A percentile compares a stretch with the other conserved stretches of the same genome.
Evolutionary conservation across 495 filamentous ascomycete genomes (phyloP).

Genomic region (Haplographium delicatum): DNA sequence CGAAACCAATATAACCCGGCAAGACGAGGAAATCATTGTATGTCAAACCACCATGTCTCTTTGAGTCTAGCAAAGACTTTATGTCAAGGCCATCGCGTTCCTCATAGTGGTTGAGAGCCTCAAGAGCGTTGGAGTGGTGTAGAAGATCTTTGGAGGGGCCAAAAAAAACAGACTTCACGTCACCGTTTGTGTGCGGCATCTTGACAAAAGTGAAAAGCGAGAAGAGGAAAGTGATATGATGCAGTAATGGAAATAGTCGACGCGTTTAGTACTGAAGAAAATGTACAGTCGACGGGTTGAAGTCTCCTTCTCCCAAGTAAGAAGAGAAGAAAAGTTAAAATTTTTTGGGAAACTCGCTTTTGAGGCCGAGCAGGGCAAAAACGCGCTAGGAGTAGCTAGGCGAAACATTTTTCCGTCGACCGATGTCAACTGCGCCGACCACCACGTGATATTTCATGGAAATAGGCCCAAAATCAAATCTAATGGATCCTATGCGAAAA

Average conservation of each 20-base stretch:
- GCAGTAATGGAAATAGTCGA: constrained; percentile 20
- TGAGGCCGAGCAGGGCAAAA: constrained; percentile 24
- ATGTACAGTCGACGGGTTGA: constrained; percentile 45
- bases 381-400: constrained; percentile 8
- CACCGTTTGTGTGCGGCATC: constrained; percentile 70
- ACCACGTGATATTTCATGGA: not conserved
- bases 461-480: not conserved
- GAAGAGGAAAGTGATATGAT: constrained; percentile 5
- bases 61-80: constrained; percentile 77
- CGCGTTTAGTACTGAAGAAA: constrained; percentile 3
- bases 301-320: constrained; percentile 56
- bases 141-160: constrained; percentile 36
- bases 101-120: constrained; percentile 71
- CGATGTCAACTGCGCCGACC: not conserved
- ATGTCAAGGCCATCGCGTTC: constrained; percentile 79
- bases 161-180: constrained; percentile 32
- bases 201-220: constrained; percentile 29
- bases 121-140: constrained; percentile 59
- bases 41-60: constrained; percentile 82
- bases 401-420: constrained; percentile 8
- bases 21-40: constrained; percentile 60
- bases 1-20: constrained; percentile 66
- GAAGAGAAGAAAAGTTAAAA: constrained; percentile 42
- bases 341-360: constrained; percentile 34
- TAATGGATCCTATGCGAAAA: too few species aligned